phyloP scores from a whole-genome alignment of 176 grass and related monocot genomes.

The Metroxylon sagu region DNA sequence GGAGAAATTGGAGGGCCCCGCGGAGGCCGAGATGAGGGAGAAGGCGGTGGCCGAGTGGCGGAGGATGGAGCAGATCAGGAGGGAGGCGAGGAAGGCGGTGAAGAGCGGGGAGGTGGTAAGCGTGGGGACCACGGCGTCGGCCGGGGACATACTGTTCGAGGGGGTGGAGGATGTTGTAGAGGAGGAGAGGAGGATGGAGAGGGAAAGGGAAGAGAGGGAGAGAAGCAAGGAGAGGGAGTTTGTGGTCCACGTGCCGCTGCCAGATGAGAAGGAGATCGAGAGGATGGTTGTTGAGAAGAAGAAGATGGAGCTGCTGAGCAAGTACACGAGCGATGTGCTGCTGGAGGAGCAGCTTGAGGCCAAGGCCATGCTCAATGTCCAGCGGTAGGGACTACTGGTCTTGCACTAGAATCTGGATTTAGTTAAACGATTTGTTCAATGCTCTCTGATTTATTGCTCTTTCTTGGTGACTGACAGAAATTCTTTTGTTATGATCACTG shows the following conservation, averaged over 20 bases:
- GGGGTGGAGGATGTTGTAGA: constrained; percentile 92
- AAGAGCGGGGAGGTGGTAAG: constrained; percentile 67
- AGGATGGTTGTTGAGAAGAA: constrained; percentile 86
- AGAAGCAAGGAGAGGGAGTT: constrained; percentile 62
- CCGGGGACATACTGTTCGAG: constrained; percentile 64
- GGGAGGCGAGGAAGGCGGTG: constrained; percentile 78
- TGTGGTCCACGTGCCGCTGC: constrained; percentile 75
- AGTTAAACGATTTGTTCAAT: no score
- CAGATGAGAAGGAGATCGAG: constrained; percentile 90
- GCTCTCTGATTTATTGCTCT: no score
- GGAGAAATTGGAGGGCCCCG: constrained; percentile 59
- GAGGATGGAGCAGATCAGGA: constrained; percentile 54
- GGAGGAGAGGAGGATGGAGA: constrained; percentile 70
- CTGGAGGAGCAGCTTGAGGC: constrained; percentile 71
- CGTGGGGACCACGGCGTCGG: constrained; percentile 29
- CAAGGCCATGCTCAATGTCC: constrained; percentile 96
- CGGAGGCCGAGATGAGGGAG: constrained; percentile 58
- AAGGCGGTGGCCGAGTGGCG: constrained; percentile 52
- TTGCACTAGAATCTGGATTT: no score
- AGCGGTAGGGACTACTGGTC: constrained; percentile 22
- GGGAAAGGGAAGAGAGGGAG: constrained; percentile 53
- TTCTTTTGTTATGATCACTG: no score
- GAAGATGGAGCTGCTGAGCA: constrained; percentile 87
- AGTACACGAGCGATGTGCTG: constrained; percentile 65
- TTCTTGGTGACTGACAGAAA: no score